A percentile compares a stretch with the other conserved stretches of the same genome.
phyloP scores from a whole-genome alignment of 768 basidiomycete species.

The Podaxis sp. region DNA sequence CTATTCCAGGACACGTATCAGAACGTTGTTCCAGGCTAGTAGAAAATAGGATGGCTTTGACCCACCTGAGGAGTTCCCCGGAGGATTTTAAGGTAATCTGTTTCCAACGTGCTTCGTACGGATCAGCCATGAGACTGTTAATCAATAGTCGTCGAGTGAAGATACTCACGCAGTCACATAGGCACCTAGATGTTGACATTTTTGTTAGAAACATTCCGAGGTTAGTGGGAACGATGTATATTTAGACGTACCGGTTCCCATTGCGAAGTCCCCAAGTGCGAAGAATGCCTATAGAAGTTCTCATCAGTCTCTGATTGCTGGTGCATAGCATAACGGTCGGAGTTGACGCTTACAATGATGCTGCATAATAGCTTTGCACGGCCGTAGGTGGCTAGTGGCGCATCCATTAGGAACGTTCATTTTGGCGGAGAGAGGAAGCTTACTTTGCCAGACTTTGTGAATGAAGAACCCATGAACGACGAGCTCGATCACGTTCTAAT shows the following conservation, averaged over 20 bases:
- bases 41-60: background rate
- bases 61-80: background rate
- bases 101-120: background rate
- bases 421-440: background rate
- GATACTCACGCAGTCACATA: slow-evolving; percentile 10
- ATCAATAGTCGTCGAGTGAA: background rate
- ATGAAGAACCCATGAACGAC: slow-evolving; percentile 13
- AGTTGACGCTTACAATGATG: background rate
- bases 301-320: background rate
- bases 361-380: slow-evolving; percentile 3
- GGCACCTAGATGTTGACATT: background rate
- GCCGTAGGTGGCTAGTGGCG: background rate
- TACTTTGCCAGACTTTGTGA: slow-evolving; percentile 12
- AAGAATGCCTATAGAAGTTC: slow-evolving; percentile 2
- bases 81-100: slow-evolving; percentile 1
- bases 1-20: background rate
- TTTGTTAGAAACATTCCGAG: background rate
- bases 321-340: too few relatives aligned
- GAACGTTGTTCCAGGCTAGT: background rate
- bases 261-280: slow-evolving; percentile 13
- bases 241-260: slow-evolving; percentile 8
- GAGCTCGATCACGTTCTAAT: slow-evolving; percentile 10
- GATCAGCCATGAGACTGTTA: background rate
- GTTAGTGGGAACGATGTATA: background rate
- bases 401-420: background rate